Evolutionary conservation across 148 eudicot species (phyloP).

Genomic region (Limonium bicolor): DNA sequence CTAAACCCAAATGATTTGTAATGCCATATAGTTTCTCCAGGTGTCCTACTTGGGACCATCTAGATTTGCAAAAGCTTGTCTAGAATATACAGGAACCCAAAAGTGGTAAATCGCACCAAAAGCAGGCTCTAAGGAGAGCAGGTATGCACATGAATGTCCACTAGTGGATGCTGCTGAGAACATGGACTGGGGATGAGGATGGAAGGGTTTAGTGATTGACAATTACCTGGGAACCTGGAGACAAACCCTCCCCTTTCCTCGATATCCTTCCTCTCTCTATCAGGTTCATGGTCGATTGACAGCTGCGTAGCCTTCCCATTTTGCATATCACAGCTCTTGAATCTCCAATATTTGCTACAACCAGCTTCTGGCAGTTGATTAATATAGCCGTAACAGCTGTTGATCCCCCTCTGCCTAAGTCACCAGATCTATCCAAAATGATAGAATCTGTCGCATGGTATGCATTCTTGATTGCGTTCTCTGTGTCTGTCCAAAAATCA

Average conservation of each 20-base stretch:
- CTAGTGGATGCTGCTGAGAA: too few relatives aligned
- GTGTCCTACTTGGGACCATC: too few relatives aligned
- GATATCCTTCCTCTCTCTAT: slow-evolving; percentile 15
- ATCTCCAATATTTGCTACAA: slow-evolving; percentile 68
- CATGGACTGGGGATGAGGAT: too few relatives aligned
- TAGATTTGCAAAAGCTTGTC: too few relatives aligned
- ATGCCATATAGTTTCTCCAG: too few relatives aligned
- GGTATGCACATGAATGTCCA: too few relatives aligned
- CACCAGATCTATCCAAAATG: slow-evolving; percentile 29
- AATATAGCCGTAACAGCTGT: slow-evolving; percentile 76
- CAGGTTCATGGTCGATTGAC: slow-evolving; percentile 55
- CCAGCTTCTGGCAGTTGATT: slow-evolving; percentile 31
- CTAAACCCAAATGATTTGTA: too few relatives aligned
- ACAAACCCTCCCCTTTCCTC: slow-evolving; percentile 30
- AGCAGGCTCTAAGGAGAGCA: too few relatives aligned
- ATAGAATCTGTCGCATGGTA: slow-evolving; percentile 35
- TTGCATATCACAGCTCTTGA: slow-evolving; percentile 50
- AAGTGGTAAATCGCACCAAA: too few relatives aligned
- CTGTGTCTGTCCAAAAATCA: slow-evolving; percentile 48
- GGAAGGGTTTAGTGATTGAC: too few relatives aligned
- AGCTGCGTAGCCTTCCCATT: slow-evolving; percentile 40
- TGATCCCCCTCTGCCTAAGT: slow-evolving; percentile 42
- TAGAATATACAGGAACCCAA: too few relatives aligned
- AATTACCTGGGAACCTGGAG: slow-evolving; percentile 21
- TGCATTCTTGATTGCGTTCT: slow-evolving; percentile 33